These are phyloP conservation scores for Elaphomyces granulatus DNA, from an alignment of 495 filamentous ascomycete genomes.

Conservation along the genomic window DNA sequence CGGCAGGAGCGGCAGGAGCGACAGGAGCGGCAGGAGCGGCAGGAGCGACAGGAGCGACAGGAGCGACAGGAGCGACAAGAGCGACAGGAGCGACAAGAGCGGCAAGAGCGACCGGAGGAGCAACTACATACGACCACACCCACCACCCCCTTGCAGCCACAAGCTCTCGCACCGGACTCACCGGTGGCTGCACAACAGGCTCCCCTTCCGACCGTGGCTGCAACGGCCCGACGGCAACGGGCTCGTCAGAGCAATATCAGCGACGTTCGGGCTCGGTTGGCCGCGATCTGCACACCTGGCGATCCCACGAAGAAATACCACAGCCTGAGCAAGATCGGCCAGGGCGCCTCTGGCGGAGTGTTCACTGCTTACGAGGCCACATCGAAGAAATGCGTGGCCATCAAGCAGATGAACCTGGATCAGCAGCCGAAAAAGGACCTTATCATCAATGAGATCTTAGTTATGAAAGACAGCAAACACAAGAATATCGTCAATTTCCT, in stretches of 20 bases:
- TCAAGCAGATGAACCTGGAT: constrained; percentile 99
- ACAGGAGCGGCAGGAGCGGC: too few species aligned
- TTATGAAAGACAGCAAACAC: constrained; percentile 98
- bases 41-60: constrained; percentile 18
- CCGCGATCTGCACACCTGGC: constrained; percentile 75
- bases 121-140: too few species aligned
- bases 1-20: constrained; percentile 11
- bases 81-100: constrained; percentile 15
- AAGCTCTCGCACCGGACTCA: constrained; percentile 17
- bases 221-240: constrained; percentile 57
- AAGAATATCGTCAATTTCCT: constrained; percentile 99
- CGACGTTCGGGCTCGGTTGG: constrained; percentile 70
- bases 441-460: constrained; percentile 96
- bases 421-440: constrained; percentile 98
- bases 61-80: constrained; percentile 21
- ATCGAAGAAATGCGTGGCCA: constrained; percentile 78
- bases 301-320: constrained; percentile 82
- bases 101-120: too few species aligned
- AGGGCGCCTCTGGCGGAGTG: constrained; percentile 92
- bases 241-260: constrained; percentile 57
- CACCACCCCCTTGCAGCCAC: constrained; percentile 41
- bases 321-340: constrained; percentile 86
- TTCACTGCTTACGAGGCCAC: constrained; percentile 80
- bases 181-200: constrained; percentile 9
- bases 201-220: constrained; percentile 25